Evolutionary conservation across 306 rosid genomes (phyloP), one percentile per base, ranked within the genome.

Genomic region (Bauhinia variegata): DNA sequence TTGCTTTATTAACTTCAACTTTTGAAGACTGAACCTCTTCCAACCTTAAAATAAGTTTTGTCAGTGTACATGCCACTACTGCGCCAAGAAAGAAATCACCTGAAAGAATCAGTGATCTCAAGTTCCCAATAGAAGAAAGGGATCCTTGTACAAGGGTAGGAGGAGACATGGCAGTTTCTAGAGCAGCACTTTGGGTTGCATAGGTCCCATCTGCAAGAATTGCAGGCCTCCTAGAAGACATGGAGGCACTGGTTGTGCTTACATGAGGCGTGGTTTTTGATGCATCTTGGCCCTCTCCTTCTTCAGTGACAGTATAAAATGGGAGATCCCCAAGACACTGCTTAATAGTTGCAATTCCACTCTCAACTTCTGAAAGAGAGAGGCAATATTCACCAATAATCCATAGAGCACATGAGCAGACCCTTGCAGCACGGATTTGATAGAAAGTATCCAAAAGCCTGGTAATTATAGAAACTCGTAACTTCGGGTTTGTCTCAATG

Each of bases 171-270:
- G 91, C 96, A 68, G 97, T 95, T 77, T 95, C 99, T 38, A 90
- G 71, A 5, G 96, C 95, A 57, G 99, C 99, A 82, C 97, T 88
- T 77, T 95, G 99, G 50, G 99, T 95, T 44, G 99, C 99, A 84
- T 95, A 95, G 62, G 99, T 95, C 60, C 99, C 99, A 49, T 95
- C 99, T 0, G 99, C 92, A 34, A 95, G 97, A 70, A 91, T 78
- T 0, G 95, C 97, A 1, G 99, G 99, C 83, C 99, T 82, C 79
- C 95, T 86, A 39, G 99, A 95, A 33, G 99, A 95, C 53, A 91
- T 76, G 30, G 89, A 87, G n/a, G 80, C 74, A 0, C 89, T 79
- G 66, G 90, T 67, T 8, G 99, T 68, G 79, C 54, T 88, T 9
- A 86, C 78, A 36, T 79, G 95, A 71, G 75, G 88, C 1, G 81